Conservation (phyloP, 169 alveolate genomes). For the Cryptosporidium sp. region DNA sequence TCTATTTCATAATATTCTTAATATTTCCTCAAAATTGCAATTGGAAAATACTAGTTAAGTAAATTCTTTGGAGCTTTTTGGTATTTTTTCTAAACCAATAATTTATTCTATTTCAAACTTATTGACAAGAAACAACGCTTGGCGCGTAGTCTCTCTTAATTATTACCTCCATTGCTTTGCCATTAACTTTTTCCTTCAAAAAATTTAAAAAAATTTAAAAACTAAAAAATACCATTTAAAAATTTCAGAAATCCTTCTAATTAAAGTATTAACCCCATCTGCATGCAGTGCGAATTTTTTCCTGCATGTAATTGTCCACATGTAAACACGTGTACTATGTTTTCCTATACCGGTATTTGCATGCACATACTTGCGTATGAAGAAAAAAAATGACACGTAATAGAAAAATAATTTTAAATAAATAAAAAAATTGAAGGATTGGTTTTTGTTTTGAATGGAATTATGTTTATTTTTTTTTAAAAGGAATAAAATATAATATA, state of each 20-base stretch:
- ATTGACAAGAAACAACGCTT: not conserved
- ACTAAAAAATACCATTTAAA: not conserved
- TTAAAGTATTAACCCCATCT: not conserved
- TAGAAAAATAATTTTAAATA: not conserved
- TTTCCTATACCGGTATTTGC: constrained; percentile 12
- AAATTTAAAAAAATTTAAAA: not conserved
- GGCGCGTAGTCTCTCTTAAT: not conserved
- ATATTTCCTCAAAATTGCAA: not conserved
- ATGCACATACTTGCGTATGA: not conserved
- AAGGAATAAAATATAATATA: too few relatives aligned
- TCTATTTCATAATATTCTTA: not conserved
- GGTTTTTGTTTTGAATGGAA: too few relatives aligned
- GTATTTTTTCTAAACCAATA: not conserved
- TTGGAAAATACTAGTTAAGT: not conserved
- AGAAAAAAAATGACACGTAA: not conserved
- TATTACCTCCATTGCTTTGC: constrained; percentile 3
- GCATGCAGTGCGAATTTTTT: not conserved
- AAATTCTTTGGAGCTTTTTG: not conserved
- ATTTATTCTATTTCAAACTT: not conserved
- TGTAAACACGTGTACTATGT: not conserved
- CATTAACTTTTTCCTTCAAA: not conserved
- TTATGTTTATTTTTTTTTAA: too few relatives aligned
- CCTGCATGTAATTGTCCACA: constrained; percentile 9
- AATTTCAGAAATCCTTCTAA: not conserved
- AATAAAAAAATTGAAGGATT: not conserved